Base-by-base conservation (phyloP, 2,329 filamentous ascomycete genomes). In the Ceratocystis smalleyi region DNA sequence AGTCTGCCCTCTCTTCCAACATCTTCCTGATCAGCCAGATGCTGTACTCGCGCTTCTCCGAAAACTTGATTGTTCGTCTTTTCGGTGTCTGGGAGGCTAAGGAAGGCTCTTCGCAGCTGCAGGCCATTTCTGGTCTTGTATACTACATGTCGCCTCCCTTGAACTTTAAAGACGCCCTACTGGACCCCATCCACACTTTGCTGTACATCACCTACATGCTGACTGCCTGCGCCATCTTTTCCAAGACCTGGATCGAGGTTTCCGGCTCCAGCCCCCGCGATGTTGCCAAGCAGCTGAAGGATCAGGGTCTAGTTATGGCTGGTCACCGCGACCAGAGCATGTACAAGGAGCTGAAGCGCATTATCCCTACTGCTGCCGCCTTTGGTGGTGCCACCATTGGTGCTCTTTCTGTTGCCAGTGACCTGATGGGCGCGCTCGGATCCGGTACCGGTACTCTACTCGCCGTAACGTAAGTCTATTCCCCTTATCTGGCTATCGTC, bases 241-340 rank as follows among this genome's bases (percentile, higher is more conserved):
- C 91, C 77, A 99, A 99, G 89, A 99, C 95, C 64, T 99, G 94
- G 94, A 99, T 99, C 72, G 94, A 99, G 79, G 94, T 99, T 69
- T 97, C 94, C 47, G 95, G 94, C 73, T 96, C 92, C 68, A 92
- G 90, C 80, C 95, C 94, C 67, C 89, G 94, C 73, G 94, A 99
- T 74, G 95, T 99, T 70, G 94, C 94, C 72, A 99, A 99, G 85
- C 94, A 97, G 80, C 86, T 99, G 76, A 99, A 99, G 86, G 95
- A 99, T 73, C 94, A 99, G 79, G 94, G 94, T 75, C 87, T 99
- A 66, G 92, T 99, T 71, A 99, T 99, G 95, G 92, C 94, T 72
- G 94, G 94, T 73, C 94, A 99, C 82, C 89, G 94, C 79, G 95
- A 99, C 77, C 92, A 97, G 83, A 95, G 89, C 81, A 99, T 99